A percentile compares a stretch with the other conserved stretches of the same genome.
Evolutionary conservation across 1,284 basidiomycete genomes (phyloP).

Genomic region (Apiotrichum laibachii): DNA sequence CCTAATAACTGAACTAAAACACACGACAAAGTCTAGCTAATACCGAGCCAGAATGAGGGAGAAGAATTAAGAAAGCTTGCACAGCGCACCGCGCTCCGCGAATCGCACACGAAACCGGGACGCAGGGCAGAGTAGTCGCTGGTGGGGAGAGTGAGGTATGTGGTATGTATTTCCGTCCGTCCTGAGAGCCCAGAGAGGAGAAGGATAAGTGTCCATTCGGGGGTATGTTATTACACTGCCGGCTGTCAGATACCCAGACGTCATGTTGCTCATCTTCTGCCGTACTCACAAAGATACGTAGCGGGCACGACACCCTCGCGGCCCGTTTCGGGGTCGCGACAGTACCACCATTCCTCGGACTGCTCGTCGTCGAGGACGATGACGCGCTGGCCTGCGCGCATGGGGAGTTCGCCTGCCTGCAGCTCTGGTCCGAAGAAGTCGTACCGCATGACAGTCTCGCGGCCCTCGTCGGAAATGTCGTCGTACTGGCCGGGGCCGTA

Average conservation of each 20-base stretch:
- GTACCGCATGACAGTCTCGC: slow-evolving; percentile 48
- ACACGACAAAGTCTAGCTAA: too few species aligned
- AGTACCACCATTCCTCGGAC: slow-evolving; percentile 80
- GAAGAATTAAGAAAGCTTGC: too few species aligned
- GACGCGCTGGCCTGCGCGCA: slow-evolving; percentile 45
- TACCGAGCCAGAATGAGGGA: too few species aligned
- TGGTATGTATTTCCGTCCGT: too few species aligned
- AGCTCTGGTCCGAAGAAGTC: slow-evolving; percentile 43
- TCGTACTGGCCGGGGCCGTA: slow-evolving; percentile 13
- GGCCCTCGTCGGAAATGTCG: slow-evolving; percentile 39
- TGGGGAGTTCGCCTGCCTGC: slow-evolving; percentile 45
- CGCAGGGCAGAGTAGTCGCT: too few species aligned
- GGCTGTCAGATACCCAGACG: background rate
- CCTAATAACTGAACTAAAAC: too few species aligned
- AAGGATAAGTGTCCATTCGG: too few species aligned
- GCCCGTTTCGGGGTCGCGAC: slow-evolving; percentile 70
- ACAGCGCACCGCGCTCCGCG: too few species aligned
- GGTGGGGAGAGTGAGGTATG: too few species aligned
- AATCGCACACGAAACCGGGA: too few species aligned
- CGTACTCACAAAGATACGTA: slow-evolving; percentile 59
- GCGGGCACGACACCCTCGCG: slow-evolving; percentile 83
- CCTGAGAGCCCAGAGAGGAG: too few species aligned
- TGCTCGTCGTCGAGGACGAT: slow-evolving; percentile 44
- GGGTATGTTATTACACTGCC: slow-evolving; percentile 1
- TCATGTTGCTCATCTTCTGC: background rate